phyloP scores from a whole-genome alignment of 1,139 yeast genomes.

The Protomyces pachydermus region DNA sequence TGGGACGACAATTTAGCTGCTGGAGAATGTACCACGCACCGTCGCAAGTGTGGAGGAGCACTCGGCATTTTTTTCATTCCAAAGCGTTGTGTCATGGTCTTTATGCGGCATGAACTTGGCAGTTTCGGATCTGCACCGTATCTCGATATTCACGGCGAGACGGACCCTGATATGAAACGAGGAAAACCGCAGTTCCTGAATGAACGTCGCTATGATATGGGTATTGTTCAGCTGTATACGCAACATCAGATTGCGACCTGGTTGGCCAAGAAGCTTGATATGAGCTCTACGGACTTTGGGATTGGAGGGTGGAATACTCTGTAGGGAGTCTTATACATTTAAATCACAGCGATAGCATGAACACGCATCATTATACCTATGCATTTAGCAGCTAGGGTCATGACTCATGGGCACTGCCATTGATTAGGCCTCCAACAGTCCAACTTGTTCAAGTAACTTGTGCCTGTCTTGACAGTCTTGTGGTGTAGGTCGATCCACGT shows the following conservation, averaged over 20 bases:
- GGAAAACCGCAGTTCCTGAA: slow-evolving; percentile 69
- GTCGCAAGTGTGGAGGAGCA: slow-evolving; percentile 48
- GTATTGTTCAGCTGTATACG: slow-evolving; percentile 66
- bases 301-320: slow-evolving; percentile 25
- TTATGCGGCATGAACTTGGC: slow-evolving; percentile 58
- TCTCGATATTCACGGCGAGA: slow-evolving; percentile 80
- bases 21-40: slow-evolving; percentile 30
- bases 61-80: slow-evolving; percentile 78
- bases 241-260: slow-evolving; percentile 72
- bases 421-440: no score
- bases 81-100: slow-evolving; percentile 62
- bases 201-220: slow-evolving; percentile 58
- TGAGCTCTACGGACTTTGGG: slow-evolving; percentile 2
- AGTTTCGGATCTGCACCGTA: slow-evolving; percentile 82
- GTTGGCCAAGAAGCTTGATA: slow-evolving; percentile 56
- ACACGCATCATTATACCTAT: no score
- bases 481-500: no score
- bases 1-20: slow-evolving; percentile 29
- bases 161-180: slow-evolving; percentile 64
- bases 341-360: no score
- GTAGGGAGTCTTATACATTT: neutral
- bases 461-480: no score
- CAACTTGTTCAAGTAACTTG: no score
- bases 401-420: no score
- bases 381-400: no score